Evolutionary conservation across 768 basidiomycete species (phyloP).

Genomic region (Harrya chromipes): DNA sequence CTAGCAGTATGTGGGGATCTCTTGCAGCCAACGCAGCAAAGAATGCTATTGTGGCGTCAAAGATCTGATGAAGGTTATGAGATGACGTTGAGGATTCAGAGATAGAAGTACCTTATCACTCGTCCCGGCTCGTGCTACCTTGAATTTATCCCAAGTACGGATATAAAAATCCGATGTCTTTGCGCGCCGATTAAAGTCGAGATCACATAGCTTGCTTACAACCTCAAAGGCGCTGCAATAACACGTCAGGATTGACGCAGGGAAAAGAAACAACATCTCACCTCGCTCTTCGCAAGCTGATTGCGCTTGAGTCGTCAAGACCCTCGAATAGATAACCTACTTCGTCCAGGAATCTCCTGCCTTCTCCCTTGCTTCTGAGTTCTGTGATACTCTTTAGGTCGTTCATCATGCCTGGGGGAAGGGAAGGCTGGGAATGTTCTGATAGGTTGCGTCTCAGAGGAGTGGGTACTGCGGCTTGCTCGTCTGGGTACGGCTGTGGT

Average conservation of each 20-base stretch:
- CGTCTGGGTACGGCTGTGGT: conserved; percentile 36
- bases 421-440: conserved; percentile 37
- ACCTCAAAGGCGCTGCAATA: conserved; percentile 68
- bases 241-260: not conserved
- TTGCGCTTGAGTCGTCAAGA: conserved; percentile 48
- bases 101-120: conserved; percentile 53
- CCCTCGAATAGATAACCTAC: conserved; percentile 86
- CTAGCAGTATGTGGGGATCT: conserved; percentile 51
- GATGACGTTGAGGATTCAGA: not conserved
- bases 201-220: conserved; percentile 66
- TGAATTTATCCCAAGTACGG: conserved; percentile 66
- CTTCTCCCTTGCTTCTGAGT: conserved; percentile 76
- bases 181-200: conserved; percentile 75
- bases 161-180: conserved; percentile 71
- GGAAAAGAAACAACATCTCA: conserved; percentile 22
- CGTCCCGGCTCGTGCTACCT: conserved; percentile 53
- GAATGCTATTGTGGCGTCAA: conserved; percentile 61
- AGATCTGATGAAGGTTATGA: conserved; percentile 40
- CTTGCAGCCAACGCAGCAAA: conserved; percentile 63
- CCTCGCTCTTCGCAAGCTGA: conserved; percentile 69
- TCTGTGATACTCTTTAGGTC: conserved; percentile 80
- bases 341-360: conserved; percentile 76
- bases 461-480: not conserved
- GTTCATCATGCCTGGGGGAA: conserved; percentile 64
- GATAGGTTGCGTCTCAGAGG: conserved; percentile 24